These are phyloP conservation scores for Lasiosphaeria miniovina DNA, from an alignment of 495 filamentous ascomycete species.

Conservation along the genomic window DNA sequence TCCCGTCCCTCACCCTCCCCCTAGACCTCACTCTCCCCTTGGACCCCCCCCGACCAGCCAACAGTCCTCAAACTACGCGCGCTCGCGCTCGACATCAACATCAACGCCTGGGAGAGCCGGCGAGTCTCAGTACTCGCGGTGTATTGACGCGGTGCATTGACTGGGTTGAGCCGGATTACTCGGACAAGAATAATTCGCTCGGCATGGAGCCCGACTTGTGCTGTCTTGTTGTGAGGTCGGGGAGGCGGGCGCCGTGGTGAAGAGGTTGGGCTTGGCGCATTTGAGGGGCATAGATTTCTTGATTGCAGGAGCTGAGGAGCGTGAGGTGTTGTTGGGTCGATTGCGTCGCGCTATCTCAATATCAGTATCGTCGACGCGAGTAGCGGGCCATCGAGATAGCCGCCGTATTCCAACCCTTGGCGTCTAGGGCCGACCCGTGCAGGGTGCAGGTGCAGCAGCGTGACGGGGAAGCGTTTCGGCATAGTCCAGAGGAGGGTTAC, in stretches of 20 bases:
- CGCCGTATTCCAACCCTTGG: too few species aligned
- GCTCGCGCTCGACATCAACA: neutral
- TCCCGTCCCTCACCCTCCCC: neutral
- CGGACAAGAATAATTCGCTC: neutral
- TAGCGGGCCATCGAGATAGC: too few species aligned
- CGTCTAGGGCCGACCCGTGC: too few species aligned
- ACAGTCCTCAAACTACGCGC: neutral
- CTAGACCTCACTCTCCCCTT: too few species aligned
- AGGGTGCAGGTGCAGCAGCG: too few species aligned
- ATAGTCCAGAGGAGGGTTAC: too few species aligned
- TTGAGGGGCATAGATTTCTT: constrained; percentile 5
- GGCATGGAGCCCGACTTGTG: neutral
- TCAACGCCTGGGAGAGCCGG: neutral
- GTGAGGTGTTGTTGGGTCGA: constrained; percentile 1
- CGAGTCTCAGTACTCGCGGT: neutral
- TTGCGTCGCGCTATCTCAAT: neutral
- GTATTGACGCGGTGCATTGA: neutral
- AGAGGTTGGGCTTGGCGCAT: neutral
- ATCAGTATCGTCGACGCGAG: too few species aligned
- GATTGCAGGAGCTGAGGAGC: neutral
- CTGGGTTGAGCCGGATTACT: constrained; percentile 3
- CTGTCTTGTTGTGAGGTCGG: neutral
- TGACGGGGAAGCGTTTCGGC: too few species aligned
- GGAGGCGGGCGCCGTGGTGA: neutral
- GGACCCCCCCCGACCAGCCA: neutral